Evolutionary conservation across 1,284 basidiomycete genomes (phyloP), one percentile per base, ranked within the genome.

Genomic region (Leccinum solheimii): DNA sequence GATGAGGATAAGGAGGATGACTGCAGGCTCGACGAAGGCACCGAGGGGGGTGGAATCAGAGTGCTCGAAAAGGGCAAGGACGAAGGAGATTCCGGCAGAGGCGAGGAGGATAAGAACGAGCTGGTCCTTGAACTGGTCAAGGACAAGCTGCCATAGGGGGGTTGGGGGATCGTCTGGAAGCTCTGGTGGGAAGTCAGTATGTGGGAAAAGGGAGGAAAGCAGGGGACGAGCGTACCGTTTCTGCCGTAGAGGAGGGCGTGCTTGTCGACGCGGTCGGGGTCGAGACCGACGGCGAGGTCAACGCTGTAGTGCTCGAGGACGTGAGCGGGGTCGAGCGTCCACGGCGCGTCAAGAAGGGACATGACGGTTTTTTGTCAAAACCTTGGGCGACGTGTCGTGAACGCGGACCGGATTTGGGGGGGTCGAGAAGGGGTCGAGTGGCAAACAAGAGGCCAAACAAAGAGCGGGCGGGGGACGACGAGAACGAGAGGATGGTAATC

Each of bases 121-220:
- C 77, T 96, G 94, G 78, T 98, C 95, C 80, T 97, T 91, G 83
- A 99, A 99, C 79, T 99, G 97, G 68, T 97, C 95, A 21, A 99
- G 83, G 64, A 99, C 92, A 64, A 98, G 87, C 71, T 93, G 86
- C 92, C 94, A 95, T 50, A 99, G 76, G 4, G 97, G 94, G 3
- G 95, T 97, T 1, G 93, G 80, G 0, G 92, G 88, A 14, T 96
- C 90, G 71, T 97, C 95, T 14, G 95, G 94, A 13, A 98, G 82
- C 73, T 91, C 93, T 96, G 73, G 5, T 63, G 55, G 56, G 43
- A 53, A 34, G 62, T 62, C 8, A 56, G 50, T 60, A 30, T 43
- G 58, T 56, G 14, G 57, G 40, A 61, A 38, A 53, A 40, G 10
- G 38, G 10, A 32, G 38, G 11, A 40, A 13, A n/a, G 23, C 26